Base-by-base conservation (phyloP, 1,284 basidiomycete species). In the Polyporus tsugae region DNA sequence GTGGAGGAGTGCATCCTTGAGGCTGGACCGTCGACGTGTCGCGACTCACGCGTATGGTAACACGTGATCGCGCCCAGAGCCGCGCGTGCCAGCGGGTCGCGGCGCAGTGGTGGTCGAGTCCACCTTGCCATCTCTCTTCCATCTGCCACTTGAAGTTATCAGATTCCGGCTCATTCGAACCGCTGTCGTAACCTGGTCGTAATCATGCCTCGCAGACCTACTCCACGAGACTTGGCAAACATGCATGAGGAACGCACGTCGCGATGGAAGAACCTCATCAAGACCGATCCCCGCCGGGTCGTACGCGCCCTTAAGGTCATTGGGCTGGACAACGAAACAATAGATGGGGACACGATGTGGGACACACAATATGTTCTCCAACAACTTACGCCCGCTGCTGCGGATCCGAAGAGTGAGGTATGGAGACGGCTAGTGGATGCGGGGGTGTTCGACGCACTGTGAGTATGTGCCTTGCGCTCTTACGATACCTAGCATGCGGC, bases 351-450 rank as follows among this genome's bases (percentile, higher is more conserved):
- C 29, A 63, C 63, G 3, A 52, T 46, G 35, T 35, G 59, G 49
- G 66, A 70, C 15, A 29, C 57, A 7, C 44, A 55, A 9, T 39
- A 65, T 9, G 35, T 67, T n/a, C 39, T 67, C 6, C 60, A 46
- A 17, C 46, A 62, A 33, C 60, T 62, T 25, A 11, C 36, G 33
- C 22, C 25, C 19, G 19, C 42, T n/a, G 41, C 60, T 7, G 9
- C 15, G 17, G 33, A 65, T 6, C 57, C 69, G 2, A 67, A 66
- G 19, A 61, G 61, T 49, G 64, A 60, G 44, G 13, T 42, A 1
- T 70, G 69, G 69, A 67, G 49, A 33, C 39, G 55, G 22, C 13
- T 70, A 35, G 69, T 70, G 13, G 61, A 70, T 15, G 69, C 57
- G 7, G 69, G 69, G 9, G 36, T 70, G 15, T 46, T 65, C 25